These are phyloP conservation scores for Uronychia setigera DNA, from an alignment of 73 alveolate species.

Conservation along the genomic window DNA sequence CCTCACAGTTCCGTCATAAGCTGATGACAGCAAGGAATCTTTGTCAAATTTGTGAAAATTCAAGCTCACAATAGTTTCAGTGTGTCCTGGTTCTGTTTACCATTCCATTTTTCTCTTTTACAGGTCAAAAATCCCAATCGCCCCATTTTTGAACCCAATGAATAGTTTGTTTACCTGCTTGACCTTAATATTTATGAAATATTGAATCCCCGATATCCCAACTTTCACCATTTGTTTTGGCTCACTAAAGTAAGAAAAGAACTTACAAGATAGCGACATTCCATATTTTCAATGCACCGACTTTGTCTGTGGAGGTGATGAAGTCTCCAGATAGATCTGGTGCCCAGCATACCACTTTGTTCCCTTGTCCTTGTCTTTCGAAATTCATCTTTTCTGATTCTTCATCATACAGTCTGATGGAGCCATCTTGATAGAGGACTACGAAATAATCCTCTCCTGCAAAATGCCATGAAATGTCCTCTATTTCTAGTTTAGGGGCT, in stretches of 20 bases:
- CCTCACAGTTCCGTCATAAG: slow-evolving; percentile 81
- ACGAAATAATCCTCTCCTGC: slow-evolving; percentile 47
- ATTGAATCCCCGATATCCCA: slow-evolving; percentile 63
- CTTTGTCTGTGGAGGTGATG: slow-evolving; percentile 69
- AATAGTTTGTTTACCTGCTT: slow-evolving; percentile 22
- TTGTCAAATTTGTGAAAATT: slow-evolving; percentile 73
- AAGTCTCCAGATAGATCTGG: slow-evolving; percentile 82
- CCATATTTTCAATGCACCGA: slow-evolving; percentile 75
- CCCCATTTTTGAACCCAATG: slow-evolving; percentile 75
- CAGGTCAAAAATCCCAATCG: slow-evolving; percentile 66
- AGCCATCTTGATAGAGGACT: slow-evolving; percentile 50
- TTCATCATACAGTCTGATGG: neutral
- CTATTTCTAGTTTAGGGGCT: neutral
- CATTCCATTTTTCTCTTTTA: slow-evolving; percentile 39
- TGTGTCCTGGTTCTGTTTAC: slow-evolving; percentile 75
- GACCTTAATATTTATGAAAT: slow-evolving; percentile 29
- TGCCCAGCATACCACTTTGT: slow-evolving; percentile 72
- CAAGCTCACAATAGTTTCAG: slow-evolving; percentile 82
- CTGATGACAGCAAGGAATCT: slow-evolving; percentile 73
- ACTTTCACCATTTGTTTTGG: slow-evolving; percentile 66
- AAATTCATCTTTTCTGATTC: slow-evolving; percentile 10
- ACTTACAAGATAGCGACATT: slow-evolving; percentile 61
- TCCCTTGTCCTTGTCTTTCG: slow-evolving; percentile 75
- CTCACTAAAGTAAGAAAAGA: slow-evolving; percentile 7
- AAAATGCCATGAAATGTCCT: neutral